These are phyloP conservation scores for Tritrichomonas foetus DNA, from an alignment of 208 protist species.

Conservation along the genomic window DNA sequence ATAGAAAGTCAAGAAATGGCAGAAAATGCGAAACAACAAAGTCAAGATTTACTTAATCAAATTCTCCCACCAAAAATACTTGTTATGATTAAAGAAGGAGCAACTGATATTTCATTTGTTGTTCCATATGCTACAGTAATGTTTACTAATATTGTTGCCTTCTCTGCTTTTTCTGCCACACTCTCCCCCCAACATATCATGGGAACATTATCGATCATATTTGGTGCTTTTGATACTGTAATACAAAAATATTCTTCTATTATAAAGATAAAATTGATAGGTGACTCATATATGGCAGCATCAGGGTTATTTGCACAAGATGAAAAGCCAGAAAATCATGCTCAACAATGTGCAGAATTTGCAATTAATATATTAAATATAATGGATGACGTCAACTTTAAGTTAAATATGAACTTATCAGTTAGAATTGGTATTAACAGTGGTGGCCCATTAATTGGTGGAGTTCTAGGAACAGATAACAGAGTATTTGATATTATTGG, in stretches of 20 bases:
- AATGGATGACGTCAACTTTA: not conserved
- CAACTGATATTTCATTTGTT: not conserved
- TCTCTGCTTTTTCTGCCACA: not conserved
- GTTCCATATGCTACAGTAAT: not conserved
- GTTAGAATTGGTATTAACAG: not conserved
- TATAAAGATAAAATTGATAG: not conserved
- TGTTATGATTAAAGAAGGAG: not conserved
- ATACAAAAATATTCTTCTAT: not conserved
- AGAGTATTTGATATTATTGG: not conserved
- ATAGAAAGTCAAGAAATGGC: not conserved
- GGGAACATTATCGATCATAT: not conserved
- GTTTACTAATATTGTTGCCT: not conserved
- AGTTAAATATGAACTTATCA: not conserved
- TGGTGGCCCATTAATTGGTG: not conserved
- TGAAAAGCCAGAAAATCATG: not conserved
- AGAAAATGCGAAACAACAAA: not conserved
- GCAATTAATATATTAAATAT: not conserved
- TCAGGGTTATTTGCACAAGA: not conserved
- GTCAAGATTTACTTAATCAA: not conserved
- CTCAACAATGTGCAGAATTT: not conserved
- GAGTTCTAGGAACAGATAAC: not conserved
- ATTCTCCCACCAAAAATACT: not conserved
- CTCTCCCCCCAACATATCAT: not conserved
- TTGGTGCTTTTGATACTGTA: not conserved
- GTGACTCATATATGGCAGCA: not conserved